Percentiles rank a stretch among this genome's conserved stretches.
Conservation (phyloP, 2,329 filamentous ascomycete species). For the Nemania serpens region DNA sequence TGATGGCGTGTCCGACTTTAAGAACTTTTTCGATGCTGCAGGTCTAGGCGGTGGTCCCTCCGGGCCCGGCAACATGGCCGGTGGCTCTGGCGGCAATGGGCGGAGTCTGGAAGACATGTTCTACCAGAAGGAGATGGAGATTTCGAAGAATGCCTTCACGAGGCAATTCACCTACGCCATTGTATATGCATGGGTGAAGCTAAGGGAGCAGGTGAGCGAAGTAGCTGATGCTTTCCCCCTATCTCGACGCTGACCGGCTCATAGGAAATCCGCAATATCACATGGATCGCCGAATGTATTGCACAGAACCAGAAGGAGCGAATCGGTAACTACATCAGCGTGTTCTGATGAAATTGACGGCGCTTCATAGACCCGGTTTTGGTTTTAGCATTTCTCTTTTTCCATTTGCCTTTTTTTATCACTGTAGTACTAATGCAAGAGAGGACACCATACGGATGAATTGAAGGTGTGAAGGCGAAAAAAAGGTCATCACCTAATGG, state of each 20-base stretch:
- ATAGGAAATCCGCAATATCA: constrained; percentile 98
- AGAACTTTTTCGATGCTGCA: constrained; percentile 91
- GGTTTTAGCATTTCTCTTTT: constrained; percentile 22
- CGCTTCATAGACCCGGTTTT: constrained; percentile 20
- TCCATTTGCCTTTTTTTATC: constrained; percentile 31
- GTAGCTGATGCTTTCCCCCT: neutral
- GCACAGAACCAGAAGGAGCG: constrained; percentile 99
- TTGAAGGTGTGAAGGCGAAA: constrained; percentile 21
- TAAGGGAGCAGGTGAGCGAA: constrained; percentile 85
- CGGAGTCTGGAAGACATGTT: constrained; percentile 97
- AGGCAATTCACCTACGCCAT: constrained; percentile 94
- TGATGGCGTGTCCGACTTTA: constrained; percentile 91
- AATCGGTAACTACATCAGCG: constrained; percentile 98
- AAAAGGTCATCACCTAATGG: constrained; percentile 26
- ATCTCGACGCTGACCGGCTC: constrained; percentile 31
- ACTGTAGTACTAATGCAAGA: constrained; percentile 53
- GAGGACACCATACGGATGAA: constrained; percentile 40
- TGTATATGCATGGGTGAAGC: constrained; percentile 96
- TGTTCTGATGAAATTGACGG: constrained; percentile 67
- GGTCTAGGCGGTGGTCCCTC: constrained; percentile 73
- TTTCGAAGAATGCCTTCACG: constrained; percentile 93
- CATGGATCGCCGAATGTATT: constrained; percentile 99
- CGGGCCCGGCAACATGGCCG: constrained; percentile 82
- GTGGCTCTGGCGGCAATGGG: constrained; percentile 77
- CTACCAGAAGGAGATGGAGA: constrained; percentile 99